Evolutionary conservation across 177 flowering plant species (phyloP).

Genomic region (Tripterygium wilfordii): DNA sequence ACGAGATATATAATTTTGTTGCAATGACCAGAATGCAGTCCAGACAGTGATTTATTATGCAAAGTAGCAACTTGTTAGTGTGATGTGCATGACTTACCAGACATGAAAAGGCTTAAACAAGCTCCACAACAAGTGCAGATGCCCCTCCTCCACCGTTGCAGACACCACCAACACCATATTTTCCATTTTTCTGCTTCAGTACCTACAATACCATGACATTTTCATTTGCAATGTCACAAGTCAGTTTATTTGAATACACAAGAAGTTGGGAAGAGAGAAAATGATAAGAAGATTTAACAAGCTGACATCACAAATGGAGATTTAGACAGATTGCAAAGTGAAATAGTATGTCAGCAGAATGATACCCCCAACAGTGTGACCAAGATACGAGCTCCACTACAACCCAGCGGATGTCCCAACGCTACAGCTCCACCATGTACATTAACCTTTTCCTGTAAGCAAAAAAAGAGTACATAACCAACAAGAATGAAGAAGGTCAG

Average conservation of each 20-base stretch:
- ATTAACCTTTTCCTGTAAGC: constrained; percentile 68
- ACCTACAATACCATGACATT: constrained; percentile 28
- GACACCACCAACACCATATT: constrained; percentile 57
- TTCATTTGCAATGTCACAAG: no score
- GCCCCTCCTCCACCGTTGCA: constrained; percentile 88
- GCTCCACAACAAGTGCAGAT: constrained; percentile 63
- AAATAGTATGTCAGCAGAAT: neutral
- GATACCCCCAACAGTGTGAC: constrained; percentile 85
- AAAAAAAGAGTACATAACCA: neutral
- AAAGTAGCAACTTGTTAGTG: no score
- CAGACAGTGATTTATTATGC: no score
- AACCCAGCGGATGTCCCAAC: constrained; percentile 95
- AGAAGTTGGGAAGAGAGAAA: no score
- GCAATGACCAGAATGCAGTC: no score
- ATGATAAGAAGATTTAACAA: no score
- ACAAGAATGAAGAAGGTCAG: no score
- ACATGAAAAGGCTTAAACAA: constrained; percentile 54
- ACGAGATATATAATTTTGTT: no score
- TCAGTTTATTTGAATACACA: no score
- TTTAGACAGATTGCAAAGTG: no score
- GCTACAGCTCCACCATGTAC: constrained; percentile 97
- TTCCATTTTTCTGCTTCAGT: constrained; percentile 54
- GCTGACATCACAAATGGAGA: no score
- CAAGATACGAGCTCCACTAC: constrained; percentile 96
- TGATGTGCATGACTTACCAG: no score